Evolutionary conservation across 768 basidiomycete species (phyloP).

Genomic region (Trametes maxima): DNA sequence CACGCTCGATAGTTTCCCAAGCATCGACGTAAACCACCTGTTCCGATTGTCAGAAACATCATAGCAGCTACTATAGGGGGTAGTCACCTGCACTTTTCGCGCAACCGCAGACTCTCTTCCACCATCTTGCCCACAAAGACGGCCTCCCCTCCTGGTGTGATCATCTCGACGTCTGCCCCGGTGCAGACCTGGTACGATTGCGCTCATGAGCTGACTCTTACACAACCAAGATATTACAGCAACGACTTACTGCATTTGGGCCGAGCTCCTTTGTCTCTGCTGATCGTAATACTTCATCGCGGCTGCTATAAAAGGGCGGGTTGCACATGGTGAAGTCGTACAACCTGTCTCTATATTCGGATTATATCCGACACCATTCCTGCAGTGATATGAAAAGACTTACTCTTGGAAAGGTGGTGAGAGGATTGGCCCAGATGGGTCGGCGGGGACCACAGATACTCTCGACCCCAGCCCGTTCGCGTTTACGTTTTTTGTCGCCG

Average conservation of each 20-base stretch:
- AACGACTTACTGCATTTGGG: conserved; percentile 66
- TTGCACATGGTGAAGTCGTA: conserved; percentile 93
- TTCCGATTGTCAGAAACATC: background rate
- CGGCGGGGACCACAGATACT: too few species aligned
- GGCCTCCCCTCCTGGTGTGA: conserved; percentile 85
- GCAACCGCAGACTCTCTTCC: conserved; percentile 59
- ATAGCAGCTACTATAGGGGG: background rate
- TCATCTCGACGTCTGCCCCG: conserved; percentile 85
- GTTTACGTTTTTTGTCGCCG: conserved; percentile 7
- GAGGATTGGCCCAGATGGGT: too few species aligned
- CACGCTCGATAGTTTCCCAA: conserved; percentile 85
- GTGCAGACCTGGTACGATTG: conserved; percentile 67
- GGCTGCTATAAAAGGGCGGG: conserved; percentile 89
- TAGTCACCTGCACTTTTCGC: conserved; percentile 58
- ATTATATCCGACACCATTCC: background rate
- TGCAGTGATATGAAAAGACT: background rate
- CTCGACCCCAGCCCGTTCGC: too few species aligned
- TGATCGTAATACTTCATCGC: conserved; percentile 63
- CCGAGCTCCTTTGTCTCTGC: conserved; percentile 62
- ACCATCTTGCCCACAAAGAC: conserved; percentile 80
- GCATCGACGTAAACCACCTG: conserved; percentile 93
- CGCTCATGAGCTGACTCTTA: background rate
- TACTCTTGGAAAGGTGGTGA: background rate
- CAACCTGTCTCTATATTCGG: background rate
- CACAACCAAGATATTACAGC: background rate